Evolutionary conservation across 345 rosid genomes (phyloP).

Genomic region (Hirschfeldia incana): DNA sequence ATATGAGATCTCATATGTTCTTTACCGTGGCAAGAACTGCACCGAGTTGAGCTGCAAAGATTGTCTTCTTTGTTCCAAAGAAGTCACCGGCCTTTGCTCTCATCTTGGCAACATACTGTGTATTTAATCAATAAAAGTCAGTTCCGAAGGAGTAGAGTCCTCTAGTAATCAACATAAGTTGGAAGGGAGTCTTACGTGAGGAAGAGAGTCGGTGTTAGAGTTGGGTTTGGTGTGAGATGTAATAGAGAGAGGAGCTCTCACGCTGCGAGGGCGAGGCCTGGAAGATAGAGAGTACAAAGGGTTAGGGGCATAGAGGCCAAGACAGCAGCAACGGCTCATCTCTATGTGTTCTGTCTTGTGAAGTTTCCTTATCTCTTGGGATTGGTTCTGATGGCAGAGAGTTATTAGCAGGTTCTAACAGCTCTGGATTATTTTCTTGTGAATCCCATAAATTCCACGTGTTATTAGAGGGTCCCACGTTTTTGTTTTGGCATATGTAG

Average conservation of each 20-base stretch:
- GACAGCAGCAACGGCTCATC: slow-evolving; percentile 41
- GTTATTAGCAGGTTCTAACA: neutral
- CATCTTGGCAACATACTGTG: slow-evolving; percentile 39
- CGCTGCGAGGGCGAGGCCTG: slow-evolving; percentile 29
- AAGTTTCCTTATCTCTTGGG: slow-evolving; percentile 33
- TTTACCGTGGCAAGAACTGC: slow-evolving; percentile 58
- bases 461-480: slow-evolving; percentile 7
- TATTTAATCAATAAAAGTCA: neutral
- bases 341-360: slow-evolving; percentile 16
- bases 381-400: slow-evolving; percentile 30
- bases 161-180: neutral
- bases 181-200: slow-evolving; percentile 34
- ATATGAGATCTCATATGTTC: neutral
- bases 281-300: slow-evolving; percentile 46
- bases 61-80: slow-evolving; percentile 41
- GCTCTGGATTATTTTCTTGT: slow-evolving; percentile 8
- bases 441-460: slow-evolving; percentile 3
- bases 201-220: slow-evolving; percentile 14
- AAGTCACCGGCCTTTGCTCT: slow-evolving; percentile 22
- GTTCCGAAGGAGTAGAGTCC: neutral
- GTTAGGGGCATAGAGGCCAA: slow-evolving; percentile 36
- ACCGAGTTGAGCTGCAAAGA: slow-evolving; percentile 58
- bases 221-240: slow-evolving; percentile 35
- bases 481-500: neutral
- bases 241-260: slow-evolving; percentile 32